phyloP scores from a whole-genome alignment of 805 yeast genomes.

The Ogataea haglerorum region DNA sequence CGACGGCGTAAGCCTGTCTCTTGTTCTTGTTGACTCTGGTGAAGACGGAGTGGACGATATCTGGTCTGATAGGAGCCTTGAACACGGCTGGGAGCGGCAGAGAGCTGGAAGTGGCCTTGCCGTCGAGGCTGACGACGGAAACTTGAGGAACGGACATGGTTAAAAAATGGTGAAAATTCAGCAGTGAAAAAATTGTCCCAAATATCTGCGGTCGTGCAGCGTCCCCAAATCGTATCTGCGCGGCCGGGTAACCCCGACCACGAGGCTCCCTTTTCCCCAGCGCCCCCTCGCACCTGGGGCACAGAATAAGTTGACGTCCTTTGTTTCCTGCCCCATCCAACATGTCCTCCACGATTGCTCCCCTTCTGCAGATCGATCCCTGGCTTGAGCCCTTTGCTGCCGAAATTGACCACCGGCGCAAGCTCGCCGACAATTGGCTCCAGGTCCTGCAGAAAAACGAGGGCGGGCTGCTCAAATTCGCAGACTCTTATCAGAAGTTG shows the following conservation, averaged over 20 bases:
- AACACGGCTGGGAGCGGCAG: constrained; percentile 97
- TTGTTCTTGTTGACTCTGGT: constrained; percentile 99
- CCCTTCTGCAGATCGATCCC: constrained; percentile 62
- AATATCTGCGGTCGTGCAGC: constrained; percentile 8
- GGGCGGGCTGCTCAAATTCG: constrained; percentile 65
- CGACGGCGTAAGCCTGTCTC: constrained; percentile 99
- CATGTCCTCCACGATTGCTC: constrained; percentile 6
- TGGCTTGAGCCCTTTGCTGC: constrained; percentile 77
- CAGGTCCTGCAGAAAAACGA: constrained; percentile 51
- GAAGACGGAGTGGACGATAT: constrained; percentile 98
- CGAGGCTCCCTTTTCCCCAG: background rate
- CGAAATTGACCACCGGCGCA: constrained; percentile 67
- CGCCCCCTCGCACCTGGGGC: constrained; percentile 5
- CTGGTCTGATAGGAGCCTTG: constrained; percentile 99
- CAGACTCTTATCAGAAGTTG: constrained; percentile 69
- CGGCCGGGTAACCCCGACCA: constrained; percentile 9
- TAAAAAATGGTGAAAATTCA: constrained; percentile 5
- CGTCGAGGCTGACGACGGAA: constrained; percentile 80
- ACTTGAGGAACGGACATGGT: constrained; percentile 84
- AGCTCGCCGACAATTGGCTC: constrained; percentile 63
- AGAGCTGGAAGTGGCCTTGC: constrained; percentile 80
- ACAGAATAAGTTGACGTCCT: constrained; percentile 8
- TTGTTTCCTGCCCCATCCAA: constrained; percentile 1
- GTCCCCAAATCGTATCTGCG: background rate
- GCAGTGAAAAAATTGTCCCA: constrained; percentile 2